These are phyloP conservation scores for Mycena galopus DNA, from an alignment of 768 basidiomycete species.

Conservation along the genomic window DNA sequence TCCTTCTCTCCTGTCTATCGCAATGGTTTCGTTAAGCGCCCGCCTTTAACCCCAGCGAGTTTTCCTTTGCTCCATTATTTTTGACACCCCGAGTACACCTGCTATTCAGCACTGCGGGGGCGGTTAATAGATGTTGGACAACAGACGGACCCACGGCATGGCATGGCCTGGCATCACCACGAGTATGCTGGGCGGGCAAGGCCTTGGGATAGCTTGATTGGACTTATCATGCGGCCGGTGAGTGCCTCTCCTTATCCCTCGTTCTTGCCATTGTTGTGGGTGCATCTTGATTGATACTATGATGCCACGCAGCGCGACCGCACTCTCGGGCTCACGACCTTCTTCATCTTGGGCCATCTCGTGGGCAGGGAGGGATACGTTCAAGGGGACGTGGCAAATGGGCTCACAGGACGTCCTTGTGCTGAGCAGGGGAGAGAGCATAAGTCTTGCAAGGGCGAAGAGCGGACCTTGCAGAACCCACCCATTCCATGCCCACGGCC, in stretches of 20 bases:
- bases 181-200: slow-evolving; percentile 53
- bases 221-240: slow-evolving; percentile 50
- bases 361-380: slow-evolving; percentile 35
- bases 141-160: slow-evolving; percentile 58
- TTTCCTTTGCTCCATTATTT: no score
- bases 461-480: background rate
- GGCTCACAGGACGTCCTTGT: slow-evolving; percentile 30
- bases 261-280: background rate
- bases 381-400: slow-evolving; percentile 36
- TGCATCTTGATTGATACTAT: background rate
- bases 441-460: slow-evolving; percentile 29
- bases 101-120: no score
- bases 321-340: slow-evolving; percentile 30
- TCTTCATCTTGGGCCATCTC: slow-evolving; percentile 33
- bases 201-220: slow-evolving; percentile 56
- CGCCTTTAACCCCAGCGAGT: no score
- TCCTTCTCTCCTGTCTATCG: no score
- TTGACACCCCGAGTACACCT: no score
- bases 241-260: background rate
- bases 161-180: slow-evolving; percentile 54
- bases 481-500: no score
- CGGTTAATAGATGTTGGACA: no score
- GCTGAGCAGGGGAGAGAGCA: slow-evolving; percentile 33
- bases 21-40: no score
- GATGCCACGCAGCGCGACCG: slow-evolving; percentile 27